A percentile compares a stretch with the other conserved stretches of the same genome.
phyloP scores from a whole-genome alignment of 2,329 filamentous ascomycete species.

The Cladophialophora psammophila region DNA sequence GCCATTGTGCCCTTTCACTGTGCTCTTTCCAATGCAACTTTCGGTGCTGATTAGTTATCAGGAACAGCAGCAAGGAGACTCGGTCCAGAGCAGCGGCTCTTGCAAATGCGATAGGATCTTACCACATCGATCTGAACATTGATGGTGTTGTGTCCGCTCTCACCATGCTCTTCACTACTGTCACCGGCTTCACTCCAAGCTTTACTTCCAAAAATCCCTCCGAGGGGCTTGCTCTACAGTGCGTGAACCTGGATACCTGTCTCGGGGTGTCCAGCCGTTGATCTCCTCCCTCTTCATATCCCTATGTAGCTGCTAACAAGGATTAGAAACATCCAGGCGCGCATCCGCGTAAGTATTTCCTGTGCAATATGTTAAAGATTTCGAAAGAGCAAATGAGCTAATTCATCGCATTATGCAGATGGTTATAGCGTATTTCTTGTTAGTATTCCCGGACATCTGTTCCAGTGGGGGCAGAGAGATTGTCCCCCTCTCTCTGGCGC shows the following conservation, averaged over 20 bases:
- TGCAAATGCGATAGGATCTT: slow-evolving; percentile 53
- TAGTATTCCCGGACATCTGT: neutral
- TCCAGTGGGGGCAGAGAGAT: neutral
- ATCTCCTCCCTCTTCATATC: neutral
- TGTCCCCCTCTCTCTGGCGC: neutral
- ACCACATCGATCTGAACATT: slow-evolving; percentile 77
- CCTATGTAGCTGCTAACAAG: neutral
- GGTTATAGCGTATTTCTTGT: slow-evolving; percentile 2
- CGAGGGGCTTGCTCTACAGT: slow-evolving; percentile 4
- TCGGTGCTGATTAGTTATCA: neutral
- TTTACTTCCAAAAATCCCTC: neutral
- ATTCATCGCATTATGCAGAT: neutral
- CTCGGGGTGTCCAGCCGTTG: neutral
- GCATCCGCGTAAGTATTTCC: neutral
- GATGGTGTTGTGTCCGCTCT: slow-evolving; percentile 64
- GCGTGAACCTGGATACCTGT: neutral
- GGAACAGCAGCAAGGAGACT: slow-evolving; percentile 68
- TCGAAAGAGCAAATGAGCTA: neutral
- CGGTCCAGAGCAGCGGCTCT: slow-evolving; percentile 70
- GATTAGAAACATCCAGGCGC: neutral
- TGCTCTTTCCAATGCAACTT: neutral
- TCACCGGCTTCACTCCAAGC: neutral
- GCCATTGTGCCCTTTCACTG: neutral
- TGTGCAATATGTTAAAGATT: neutral
- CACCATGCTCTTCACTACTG: slow-evolving; percentile 37